Percentiles rank a stretch among this genome's conserved stretches.
These are phyloP conservation scores for Fusarium nelsonii DNA, from an alignment of 2,329 filamentous ascomycete species.

Conservation along the genomic window DNA sequence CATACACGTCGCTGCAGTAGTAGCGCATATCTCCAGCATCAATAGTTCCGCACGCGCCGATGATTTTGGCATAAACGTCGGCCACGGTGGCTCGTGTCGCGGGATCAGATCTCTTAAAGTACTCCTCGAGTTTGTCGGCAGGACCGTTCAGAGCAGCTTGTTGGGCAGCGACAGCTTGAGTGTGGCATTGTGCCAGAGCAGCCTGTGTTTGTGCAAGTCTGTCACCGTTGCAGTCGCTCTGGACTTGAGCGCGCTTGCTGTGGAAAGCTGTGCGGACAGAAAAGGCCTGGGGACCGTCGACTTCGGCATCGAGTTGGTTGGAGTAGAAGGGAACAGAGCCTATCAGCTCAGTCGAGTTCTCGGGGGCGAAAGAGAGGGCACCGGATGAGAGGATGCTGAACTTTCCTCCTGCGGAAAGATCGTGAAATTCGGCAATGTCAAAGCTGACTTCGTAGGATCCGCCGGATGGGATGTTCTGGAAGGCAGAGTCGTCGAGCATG, in stretches of 20 bases:
- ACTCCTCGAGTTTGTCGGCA: conserved; percentile 66
- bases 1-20: conserved; percentile 70
- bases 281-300: conserved; percentile 68
- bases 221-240: conserved; percentile 66
- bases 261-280: conserved; percentile 62
- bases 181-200: conserved; percentile 67
- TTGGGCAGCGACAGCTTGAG: conserved; percentile 66
- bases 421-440: conserved; percentile 68
- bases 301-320: conserved; percentile 67
- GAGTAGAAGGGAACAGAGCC: conserved; percentile 69
- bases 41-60: conserved; percentile 66
- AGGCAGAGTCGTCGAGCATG: conserved; percentile 61
- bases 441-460: conserved; percentile 66
- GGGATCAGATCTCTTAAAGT: conserved; percentile 71
- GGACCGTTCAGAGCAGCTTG: conserved; percentile 63
- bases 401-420: conserved; percentile 63
- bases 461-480: conserved; percentile 62
- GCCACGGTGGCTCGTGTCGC: conserved; percentile 63
- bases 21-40: conserved; percentile 62
- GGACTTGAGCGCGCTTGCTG: conserved; percentile 64
- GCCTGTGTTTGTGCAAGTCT: conserved; percentile 59
- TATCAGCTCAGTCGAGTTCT: conserved; percentile 64
- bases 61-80: conserved; percentile 63
- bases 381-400: conserved; percentile 69
- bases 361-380: conserved; percentile 66